Evolutionary conservation across 257 asterid genomes (phyloP).

Genomic region (Capsicum baccatum): DNA sequence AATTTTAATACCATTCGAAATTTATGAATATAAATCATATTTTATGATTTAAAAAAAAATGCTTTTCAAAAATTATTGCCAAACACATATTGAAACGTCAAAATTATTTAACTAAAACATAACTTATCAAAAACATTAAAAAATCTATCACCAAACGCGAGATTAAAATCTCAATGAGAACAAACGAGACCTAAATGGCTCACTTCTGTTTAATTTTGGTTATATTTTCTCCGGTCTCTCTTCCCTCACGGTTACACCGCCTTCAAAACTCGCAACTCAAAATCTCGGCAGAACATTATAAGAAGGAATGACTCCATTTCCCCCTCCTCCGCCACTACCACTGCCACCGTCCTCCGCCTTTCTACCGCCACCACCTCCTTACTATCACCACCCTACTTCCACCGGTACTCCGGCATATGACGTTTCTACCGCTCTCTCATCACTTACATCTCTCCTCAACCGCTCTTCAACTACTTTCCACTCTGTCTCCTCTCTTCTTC

Average conservation of each 20-base stretch:
- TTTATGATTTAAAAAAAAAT: too few relatives aligned
- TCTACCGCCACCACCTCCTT: slow-evolving; percentile 19
- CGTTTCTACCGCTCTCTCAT: slow-evolving; percentile 49
- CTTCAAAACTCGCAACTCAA: not conserved
- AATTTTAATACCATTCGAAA: too few relatives aligned
- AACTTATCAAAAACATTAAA: too few relatives aligned
- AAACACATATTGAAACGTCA: too few relatives aligned
- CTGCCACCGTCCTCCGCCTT: not conserved
- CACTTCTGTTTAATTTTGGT: too few relatives aligned
- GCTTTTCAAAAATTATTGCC: too few relatives aligned
- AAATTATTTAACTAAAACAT: too few relatives aligned
- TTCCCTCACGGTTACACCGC: not conserved
- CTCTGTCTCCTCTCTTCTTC: slow-evolving; percentile 54
- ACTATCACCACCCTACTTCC: slow-evolving; percentile 32
- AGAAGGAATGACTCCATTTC: not conserved
- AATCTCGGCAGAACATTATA: not conserved
- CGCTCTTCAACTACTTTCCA: slow-evolving; percentile 52
- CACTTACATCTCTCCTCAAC: slow-evolving; percentile 60
- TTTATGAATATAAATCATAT: too few relatives aligned
- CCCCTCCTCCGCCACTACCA: not conserved
- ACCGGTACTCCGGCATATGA: slow-evolving; percentile 37
- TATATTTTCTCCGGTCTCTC: too few relatives aligned
- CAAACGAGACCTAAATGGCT: too few relatives aligned
- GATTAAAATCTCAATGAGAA: too few relatives aligned
- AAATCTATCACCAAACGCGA: too few relatives aligned